These are phyloP conservation scores for Tylopilus subfusipes DNA, from an alignment of 768 basidiomycete species.

Conservation along the genomic window DNA sequence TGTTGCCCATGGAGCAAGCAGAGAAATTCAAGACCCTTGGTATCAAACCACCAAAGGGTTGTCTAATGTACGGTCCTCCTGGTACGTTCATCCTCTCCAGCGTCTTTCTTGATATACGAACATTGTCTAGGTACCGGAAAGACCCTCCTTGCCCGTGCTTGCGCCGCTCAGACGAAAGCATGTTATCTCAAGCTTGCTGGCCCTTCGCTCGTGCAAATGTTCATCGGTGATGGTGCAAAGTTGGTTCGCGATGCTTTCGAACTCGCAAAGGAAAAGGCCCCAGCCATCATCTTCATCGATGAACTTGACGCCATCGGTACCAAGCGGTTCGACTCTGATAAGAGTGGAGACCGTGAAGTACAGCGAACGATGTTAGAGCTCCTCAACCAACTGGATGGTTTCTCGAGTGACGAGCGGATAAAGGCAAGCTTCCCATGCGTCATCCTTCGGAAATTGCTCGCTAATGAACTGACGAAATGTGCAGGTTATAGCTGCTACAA, in stretches of 20 bases:
- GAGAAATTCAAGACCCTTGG: conserved; percentile 99
- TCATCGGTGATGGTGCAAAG: conserved; percentile 99
- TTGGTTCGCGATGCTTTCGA: conserved; percentile 98
- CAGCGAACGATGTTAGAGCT: conserved; percentile 99
- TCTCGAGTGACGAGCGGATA: conserved; percentile 94
- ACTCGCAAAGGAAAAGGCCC: conserved; percentile 96
- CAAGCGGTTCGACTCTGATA: conserved; percentile 97
- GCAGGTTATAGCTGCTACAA: conserved; percentile 97
- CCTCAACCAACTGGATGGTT: conserved; percentile 96
- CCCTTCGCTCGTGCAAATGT: conserved; percentile 99
- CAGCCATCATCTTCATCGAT: conserved; percentile 99
- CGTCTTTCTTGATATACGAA: not conserved
- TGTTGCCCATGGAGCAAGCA: conserved; percentile 96
- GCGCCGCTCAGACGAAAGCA: conserved; percentile 96
- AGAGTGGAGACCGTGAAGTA: conserved; percentile 99
- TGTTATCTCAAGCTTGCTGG: conserved; percentile 98
- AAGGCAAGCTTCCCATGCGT: conserved; percentile 53
- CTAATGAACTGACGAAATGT: conserved; percentile 6
- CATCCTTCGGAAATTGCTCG: not conserved
- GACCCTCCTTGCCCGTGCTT: conserved; percentile 94
- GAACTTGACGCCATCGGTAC: conserved; percentile 99
- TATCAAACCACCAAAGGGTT: conserved; percentile 96
- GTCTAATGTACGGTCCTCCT: conserved; percentile 98
- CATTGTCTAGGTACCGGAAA: conserved; percentile 78
- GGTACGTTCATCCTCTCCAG: conserved; percentile 44